Evolutionary conservation across 2,329 filamentous ascomycete genomes (phyloP).

Genomic region (Alternaria sp.): DNA sequence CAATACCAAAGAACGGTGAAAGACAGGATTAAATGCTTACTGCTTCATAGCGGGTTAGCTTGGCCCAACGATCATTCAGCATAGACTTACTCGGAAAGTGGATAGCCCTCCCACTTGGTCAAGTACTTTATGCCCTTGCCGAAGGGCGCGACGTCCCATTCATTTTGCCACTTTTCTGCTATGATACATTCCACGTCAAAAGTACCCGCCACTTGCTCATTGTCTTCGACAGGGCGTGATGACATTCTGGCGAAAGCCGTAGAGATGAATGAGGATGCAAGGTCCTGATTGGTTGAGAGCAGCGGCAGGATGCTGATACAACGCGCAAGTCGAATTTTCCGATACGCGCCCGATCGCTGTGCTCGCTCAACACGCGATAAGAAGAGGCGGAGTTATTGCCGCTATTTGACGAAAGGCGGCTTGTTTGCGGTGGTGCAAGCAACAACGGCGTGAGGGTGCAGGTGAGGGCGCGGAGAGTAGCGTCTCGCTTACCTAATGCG

Average conservation of each 20-base stretch:
- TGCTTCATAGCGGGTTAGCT: constrained; percentile 8
- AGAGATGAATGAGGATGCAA: not conserved
- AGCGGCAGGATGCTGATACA: not conserved
- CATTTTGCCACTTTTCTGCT: constrained; percentile 49
- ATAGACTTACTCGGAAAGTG: constrained; percentile 43
- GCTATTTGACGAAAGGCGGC: not conserved
- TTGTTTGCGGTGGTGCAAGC: not conserved
- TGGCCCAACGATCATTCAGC: not conserved
- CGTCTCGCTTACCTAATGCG: constrained; percentile 10
- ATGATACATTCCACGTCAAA: constrained; percentile 34
- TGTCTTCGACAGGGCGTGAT: constrained; percentile 7
- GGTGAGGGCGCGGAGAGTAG: constrained; percentile 3
- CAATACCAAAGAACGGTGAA: not conserved
- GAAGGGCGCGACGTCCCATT: constrained; percentile 44
- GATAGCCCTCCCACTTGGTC: constrained; percentile 69
- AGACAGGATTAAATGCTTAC: constrained; percentile 4
- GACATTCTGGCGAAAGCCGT: constrained; percentile 8
- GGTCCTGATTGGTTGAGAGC: constrained; percentile 19
- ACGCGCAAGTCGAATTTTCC: not conserved
- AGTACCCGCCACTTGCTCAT: not conserved
- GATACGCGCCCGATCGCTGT: not conserved
- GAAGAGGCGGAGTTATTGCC: not conserved
- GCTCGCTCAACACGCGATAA: not conserved
- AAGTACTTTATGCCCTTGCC: constrained; percentile 56
- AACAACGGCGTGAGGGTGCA: not conserved